Conservation (phyloP, 75 land plant genomes). For the Picea sitchensis region DNA sequence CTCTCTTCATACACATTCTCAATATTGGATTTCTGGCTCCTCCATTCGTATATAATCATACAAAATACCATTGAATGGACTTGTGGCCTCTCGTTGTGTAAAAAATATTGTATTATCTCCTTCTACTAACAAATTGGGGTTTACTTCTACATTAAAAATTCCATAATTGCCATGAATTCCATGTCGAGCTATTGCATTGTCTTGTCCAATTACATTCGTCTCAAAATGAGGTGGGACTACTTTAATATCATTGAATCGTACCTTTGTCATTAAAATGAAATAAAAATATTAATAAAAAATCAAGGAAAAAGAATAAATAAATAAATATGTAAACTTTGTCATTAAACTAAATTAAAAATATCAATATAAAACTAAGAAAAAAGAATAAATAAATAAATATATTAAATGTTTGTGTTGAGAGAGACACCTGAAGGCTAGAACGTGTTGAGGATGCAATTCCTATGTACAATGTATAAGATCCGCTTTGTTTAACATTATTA, state of each 20-base stretch:
- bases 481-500: constrained; percentile 16
- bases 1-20: no score
- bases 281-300: neutral
- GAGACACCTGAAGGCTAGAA: constrained; percentile 34
- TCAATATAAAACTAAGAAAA: neutral
- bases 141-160: neutral
- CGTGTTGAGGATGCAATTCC: constrained; percentile 46
- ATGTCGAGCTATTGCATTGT: neutral
- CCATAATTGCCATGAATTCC: neutral
- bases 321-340: neutral
- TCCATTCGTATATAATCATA: constrained; percentile 74
- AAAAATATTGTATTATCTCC: constrained; percentile 61
- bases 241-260: neutral
- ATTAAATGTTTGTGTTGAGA: neutral
- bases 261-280: neutral
- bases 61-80: constrained; percentile 62
- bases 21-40: constrained; percentile 21
- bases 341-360: no score
- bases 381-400: neutral
- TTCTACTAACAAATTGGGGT: constrained; percentile 11
- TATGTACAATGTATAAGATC: constrained; percentile 37
- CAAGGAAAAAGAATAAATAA: neutral
- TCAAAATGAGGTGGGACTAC: neutral
- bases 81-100: constrained; percentile 38
- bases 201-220: neutral